Conservation (phyloP, 2,329 filamentous ascomycete species). For the Leptosphaerulina australis region DNA sequence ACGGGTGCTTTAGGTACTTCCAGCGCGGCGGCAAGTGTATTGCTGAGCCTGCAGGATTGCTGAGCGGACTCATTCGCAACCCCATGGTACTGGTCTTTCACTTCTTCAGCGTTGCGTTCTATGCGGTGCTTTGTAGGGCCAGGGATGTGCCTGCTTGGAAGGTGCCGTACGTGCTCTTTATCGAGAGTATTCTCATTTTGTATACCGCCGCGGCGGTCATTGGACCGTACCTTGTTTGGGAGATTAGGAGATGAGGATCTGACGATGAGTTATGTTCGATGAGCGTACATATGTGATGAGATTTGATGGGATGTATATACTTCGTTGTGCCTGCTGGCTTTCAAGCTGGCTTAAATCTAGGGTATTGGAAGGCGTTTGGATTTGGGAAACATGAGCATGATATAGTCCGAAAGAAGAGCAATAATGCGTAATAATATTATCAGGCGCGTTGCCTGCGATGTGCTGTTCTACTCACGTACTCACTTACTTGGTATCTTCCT, state of each 20-base stretch:
- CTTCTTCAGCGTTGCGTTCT: conserved; percentile 92
- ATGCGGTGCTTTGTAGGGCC: conserved; percentile 77
- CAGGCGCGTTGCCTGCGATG: background rate
- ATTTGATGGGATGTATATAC: conserved; percentile 9
- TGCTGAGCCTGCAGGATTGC: conserved; percentile 78
- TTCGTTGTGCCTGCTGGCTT: background rate
- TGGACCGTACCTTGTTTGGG: conserved; percentile 77
- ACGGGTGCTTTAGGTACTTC: conserved; percentile 94
- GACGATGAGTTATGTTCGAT: background rate
- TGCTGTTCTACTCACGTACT: too few species aligned
- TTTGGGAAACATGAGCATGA: background rate
- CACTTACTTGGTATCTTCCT: too few species aligned
- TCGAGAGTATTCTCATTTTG: conserved; percentile 72
- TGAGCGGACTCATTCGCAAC: conserved; percentile 79
- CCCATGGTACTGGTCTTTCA: conserved; percentile 84
- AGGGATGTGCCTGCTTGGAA: conserved; percentile 52
- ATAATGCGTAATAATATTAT: conserved; percentile 5
- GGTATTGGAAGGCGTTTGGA: background rate
- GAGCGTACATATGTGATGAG: conserved; percentile 1
- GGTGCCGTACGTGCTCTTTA: conserved; percentile 60
- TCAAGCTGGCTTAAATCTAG: conserved; percentile 3
- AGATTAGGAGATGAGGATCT: conserved; percentile 56
- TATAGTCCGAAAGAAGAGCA: background rate
- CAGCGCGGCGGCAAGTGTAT: conserved; percentile 72
- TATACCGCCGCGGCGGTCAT: conserved; percentile 84